Evolutionary conservation across 2,329 filamentous ascomycete genomes (phyloP).

Genomic region (Trichoderma gracile): DNA sequence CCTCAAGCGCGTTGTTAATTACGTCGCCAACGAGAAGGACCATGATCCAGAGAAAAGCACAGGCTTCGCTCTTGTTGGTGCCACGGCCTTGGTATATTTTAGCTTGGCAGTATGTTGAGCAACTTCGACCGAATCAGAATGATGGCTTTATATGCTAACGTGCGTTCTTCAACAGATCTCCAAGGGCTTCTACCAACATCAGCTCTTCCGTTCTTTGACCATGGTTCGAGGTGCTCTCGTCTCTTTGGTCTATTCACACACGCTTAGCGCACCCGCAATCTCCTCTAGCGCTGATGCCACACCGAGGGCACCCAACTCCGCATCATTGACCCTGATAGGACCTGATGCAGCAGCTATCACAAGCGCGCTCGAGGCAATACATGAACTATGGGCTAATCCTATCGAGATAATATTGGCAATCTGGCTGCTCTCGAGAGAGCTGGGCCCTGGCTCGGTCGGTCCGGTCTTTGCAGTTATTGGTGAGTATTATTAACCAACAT

Average conservation of each 20-base stretch:
- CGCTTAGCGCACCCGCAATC: conserved; percentile 28
- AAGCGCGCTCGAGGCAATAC: conserved; percentile 32
- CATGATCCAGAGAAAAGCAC: conserved; percentile 3
- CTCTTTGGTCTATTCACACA: conserved; percentile 29
- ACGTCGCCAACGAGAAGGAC: not conserved
- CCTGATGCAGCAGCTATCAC: conserved; percentile 47
- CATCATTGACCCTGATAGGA: conserved; percentile 48
- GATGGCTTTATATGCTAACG: not conserved
- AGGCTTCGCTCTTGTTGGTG: conserved; percentile 28
- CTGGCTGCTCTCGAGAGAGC: conserved; percentile 47
- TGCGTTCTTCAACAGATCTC: conserved; percentile 9
- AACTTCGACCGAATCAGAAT: not conserved
- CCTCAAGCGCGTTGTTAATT: conserved; percentile 25
- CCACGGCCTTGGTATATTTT: conserved; percentile 29
- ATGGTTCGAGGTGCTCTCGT: conserved; percentile 31
- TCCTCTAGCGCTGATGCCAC: not conserved
- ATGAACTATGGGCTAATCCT: conserved; percentile 45
- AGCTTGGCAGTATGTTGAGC: conserved; percentile 25
- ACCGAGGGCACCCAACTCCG: conserved; percentile 28
- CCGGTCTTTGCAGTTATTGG: conserved; percentile 42
- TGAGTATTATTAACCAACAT: conserved; percentile 17
- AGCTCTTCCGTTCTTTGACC: conserved; percentile 28
- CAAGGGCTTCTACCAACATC: conserved; percentile 28
- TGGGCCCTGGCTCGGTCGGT: conserved; percentile 48
- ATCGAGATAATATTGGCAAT: conserved; percentile 48